Conservation (phyloP, 805 yeast species). For the Starmerella sp. region DNA sequence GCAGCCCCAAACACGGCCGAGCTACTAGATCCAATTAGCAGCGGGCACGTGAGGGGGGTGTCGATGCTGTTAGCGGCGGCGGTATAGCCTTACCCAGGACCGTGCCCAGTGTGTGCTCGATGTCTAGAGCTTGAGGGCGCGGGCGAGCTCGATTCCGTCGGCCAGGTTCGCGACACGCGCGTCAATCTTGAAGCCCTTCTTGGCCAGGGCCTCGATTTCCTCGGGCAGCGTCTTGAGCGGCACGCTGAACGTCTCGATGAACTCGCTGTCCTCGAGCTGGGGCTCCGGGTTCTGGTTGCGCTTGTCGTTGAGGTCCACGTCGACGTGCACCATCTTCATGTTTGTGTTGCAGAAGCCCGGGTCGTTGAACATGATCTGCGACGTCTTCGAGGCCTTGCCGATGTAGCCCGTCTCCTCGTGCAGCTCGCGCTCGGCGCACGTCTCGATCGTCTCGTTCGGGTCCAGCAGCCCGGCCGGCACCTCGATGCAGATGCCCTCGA, state of each 20-base stretch:
- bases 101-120: not conserved
- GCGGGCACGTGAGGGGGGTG: not conserved
- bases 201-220: constrained; percentile 40
- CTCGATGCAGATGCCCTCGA: constrained; percentile 76
- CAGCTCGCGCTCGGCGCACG: constrained; percentile 78
- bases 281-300: constrained; percentile 52
- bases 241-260: constrained; percentile 69
- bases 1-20: not conserved
- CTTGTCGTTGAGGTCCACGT: constrained; percentile 56
- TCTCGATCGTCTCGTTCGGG: constrained; percentile 61
- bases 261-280: constrained; percentile 76
- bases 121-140: constrained; percentile 7
- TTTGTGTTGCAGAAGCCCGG: constrained; percentile 90
- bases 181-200: constrained; percentile 68
- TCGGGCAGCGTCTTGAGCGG: constrained; percentile 51
- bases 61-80: not conserved
- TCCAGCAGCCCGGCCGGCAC: constrained; percentile 94
- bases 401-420: constrained; percentile 88
- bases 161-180: constrained; percentile 82
- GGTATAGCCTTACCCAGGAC: not conserved
- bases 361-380: constrained; percentile 53
- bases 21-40: not conserved
- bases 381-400: constrained; percentile 43
- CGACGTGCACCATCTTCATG: constrained; percentile 63
- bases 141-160: constrained; percentile 58